These are phyloP conservation scores for Pestalotiopsis sp. DNA, from an alignment of 2,329 filamentous ascomycete species.

Conservation along the genomic window DNA sequence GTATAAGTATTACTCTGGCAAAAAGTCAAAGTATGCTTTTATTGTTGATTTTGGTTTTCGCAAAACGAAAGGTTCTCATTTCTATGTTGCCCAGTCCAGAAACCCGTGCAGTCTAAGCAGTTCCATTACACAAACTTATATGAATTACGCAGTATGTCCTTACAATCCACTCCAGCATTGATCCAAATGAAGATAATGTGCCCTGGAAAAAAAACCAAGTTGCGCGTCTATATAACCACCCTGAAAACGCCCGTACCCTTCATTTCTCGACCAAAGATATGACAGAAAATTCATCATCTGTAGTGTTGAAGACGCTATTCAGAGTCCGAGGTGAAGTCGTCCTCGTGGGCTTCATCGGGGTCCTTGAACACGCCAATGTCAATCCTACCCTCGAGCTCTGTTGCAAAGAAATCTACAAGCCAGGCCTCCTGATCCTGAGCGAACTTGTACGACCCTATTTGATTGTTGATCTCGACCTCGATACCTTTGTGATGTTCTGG, in stretches of 20 bases:
- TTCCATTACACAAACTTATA: no score
- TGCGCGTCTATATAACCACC: not conserved
- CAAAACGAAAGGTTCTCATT: no score
- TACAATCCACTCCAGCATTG: no score
- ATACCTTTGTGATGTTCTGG: slow-evolving; percentile 30
- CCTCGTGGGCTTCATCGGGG: slow-evolving; percentile 38
- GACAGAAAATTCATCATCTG: not conserved
- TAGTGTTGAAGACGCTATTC: not conserved
- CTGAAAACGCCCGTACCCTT: not conserved
- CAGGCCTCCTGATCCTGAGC: slow-evolving; percentile 24
- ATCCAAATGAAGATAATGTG: no score
- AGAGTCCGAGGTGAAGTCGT: slow-evolving; percentile 29
- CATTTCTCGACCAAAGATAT: not conserved
- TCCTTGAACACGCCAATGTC: slow-evolving; percentile 34
- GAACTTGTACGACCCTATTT: slow-evolving; percentile 31
- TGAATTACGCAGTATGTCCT: no score
- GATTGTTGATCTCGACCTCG: slow-evolving; percentile 35
- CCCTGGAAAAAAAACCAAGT: no score
- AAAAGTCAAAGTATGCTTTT: no score
- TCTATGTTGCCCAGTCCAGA: no score
- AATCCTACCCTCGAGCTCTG: slow-evolving; percentile 33
- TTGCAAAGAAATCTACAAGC: slow-evolving; percentile 26
- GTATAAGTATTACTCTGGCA: no score
- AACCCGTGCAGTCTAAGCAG: no score
- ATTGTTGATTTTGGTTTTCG: no score